Conservation (phyloP, 306 rosid species). For the Oemleria cerasiformis region DNA sequence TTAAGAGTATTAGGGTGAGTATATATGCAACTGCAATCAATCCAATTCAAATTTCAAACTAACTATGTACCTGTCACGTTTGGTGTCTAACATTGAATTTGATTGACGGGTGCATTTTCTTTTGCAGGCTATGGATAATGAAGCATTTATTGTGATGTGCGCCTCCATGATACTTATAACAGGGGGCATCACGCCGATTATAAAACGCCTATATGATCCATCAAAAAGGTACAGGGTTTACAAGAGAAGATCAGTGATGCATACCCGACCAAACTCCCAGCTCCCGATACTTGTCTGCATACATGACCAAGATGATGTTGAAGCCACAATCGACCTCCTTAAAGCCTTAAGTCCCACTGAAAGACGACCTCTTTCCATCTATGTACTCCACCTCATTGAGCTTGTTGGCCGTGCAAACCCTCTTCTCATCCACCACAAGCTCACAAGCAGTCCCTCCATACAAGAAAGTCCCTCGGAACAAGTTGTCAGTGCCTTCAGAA, state of each 20-base stretch:
- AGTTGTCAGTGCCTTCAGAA: slow-evolving; percentile 31
- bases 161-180: slow-evolving; percentile 15
- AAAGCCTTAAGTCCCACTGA: slow-evolving; percentile 32
- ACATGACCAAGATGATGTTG: slow-evolving; percentile 27
- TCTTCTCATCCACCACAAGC: slow-evolving; percentile 28
- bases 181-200: slow-evolving; percentile 16
- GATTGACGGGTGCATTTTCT: too few species aligned
- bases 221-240: slow-evolving; percentile 26
- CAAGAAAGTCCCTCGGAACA: slow-evolving; percentile 5
- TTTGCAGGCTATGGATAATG: slow-evolving; percentile 20
- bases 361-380: slow-evolving; percentile 22
- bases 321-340: slow-evolving; percentile 28
- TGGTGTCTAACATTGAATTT: too few species aligned
- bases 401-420: slow-evolving; percentile 28
- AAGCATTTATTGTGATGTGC: slow-evolving; percentile 24
- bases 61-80: too few species aligned
- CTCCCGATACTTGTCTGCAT: slow-evolving; percentile 27
- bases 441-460: background rate
- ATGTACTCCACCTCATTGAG: slow-evolving; percentile 31
- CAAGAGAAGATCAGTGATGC: slow-evolving; percentile 25
- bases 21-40: background rate
- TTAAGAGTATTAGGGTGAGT: slow-evolving; percentile 14
- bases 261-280: slow-evolving; percentile 16
- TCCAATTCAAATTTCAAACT: background rate
- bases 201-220: slow-evolving; percentile 32